Evolutionary conservation across 805 yeast species (phyloP).

Genomic region (Lipomyces spencermartinsiae): DNA sequence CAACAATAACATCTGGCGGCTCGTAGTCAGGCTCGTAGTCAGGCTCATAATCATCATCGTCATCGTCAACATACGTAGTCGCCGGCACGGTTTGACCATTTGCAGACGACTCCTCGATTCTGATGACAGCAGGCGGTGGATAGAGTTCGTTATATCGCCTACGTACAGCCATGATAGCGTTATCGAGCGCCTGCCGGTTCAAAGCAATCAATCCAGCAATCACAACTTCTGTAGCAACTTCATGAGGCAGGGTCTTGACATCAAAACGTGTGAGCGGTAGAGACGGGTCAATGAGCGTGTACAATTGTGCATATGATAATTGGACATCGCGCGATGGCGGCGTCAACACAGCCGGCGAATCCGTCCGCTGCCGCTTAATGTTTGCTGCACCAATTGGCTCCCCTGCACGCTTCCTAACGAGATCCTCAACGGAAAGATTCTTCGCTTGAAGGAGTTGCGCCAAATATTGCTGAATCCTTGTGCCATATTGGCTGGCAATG

Average conservation of each 20-base stretch:
- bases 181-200: slow-evolving; percentile 58
- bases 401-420: slow-evolving; percentile 42
- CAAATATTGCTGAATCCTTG: slow-evolving; percentile 44
- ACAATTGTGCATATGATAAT: slow-evolving; percentile 63
- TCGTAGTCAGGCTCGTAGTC: slow-evolving; percentile 36
- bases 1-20: slow-evolving; percentile 35
- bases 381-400: slow-evolving; percentile 41
- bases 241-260: slow-evolving; percentile 68
- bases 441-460: slow-evolving; percentile 41
- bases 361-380: slow-evolving; percentile 38
- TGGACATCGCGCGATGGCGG: slow-evolving; percentile 17
- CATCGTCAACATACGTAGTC: slow-evolving; percentile 42
- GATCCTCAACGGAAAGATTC: slow-evolving; percentile 35
- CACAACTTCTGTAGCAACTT: slow-evolving; percentile 68
- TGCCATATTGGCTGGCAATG: slow-evolving; percentile 47
- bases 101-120: slow-evolving; percentile 18
- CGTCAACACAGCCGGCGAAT: slow-evolving; percentile 8
- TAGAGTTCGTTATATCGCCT: slow-evolving; percentile 24
- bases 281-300: slow-evolving; percentile 64
- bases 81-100: slow-evolving; percentile 5
- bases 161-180: slow-evolving; percentile 69
- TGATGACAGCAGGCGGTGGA: slow-evolving; percentile 23
- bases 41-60: slow-evolving; percentile 43
- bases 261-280: slow-evolving; percentile 73
- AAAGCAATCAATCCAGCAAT: slow-evolving; percentile 67